Conservation (phyloP, 305 asterid genomes). For the Fraxinus albicans region DNA sequence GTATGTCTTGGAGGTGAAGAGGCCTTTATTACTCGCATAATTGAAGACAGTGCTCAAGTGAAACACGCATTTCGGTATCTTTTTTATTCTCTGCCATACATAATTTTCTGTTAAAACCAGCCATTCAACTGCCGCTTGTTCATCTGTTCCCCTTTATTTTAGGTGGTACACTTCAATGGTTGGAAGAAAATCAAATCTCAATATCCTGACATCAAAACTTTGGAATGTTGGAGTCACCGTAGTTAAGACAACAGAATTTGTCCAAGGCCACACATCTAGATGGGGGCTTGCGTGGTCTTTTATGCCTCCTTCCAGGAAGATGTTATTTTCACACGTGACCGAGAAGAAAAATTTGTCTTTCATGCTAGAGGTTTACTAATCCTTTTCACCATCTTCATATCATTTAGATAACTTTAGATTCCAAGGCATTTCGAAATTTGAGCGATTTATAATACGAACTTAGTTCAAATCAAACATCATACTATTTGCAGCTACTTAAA, state of each 20-base stretch:
- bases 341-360: conserved; percentile 61
- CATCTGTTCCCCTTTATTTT: conserved; percentile 11
- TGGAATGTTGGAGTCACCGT: conserved; percentile 78
- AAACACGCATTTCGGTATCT: conserved; percentile 62
- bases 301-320: conserved; percentile 52
- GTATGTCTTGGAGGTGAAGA: conserved; percentile 87
- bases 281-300: conserved; percentile 99
- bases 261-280: conserved; percentile 90
- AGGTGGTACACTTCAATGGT: conserved; percentile 98
- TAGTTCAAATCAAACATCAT: not conserved
- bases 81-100: not conserved
- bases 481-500: not conserved
- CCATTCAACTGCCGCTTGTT: conserved; percentile 1
- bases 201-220: conserved; percentile 62
- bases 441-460: not conserved
- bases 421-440: not conserved
- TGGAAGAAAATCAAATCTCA: conserved; percentile 85
- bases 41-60: conserved; percentile 70
- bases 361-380: conserved; percentile 61
- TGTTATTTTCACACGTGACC: conserved; percentile 33
- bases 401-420: conserved; percentile 12
- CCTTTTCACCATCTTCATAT: conserved; percentile 1
- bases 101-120: conserved; percentile 4
- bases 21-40: conserved; percentile 69
- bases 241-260: conserved; percentile 89